phyloP scores from a whole-genome alignment of 169 alveolate species.

The Eimeria necatrix region DNA sequence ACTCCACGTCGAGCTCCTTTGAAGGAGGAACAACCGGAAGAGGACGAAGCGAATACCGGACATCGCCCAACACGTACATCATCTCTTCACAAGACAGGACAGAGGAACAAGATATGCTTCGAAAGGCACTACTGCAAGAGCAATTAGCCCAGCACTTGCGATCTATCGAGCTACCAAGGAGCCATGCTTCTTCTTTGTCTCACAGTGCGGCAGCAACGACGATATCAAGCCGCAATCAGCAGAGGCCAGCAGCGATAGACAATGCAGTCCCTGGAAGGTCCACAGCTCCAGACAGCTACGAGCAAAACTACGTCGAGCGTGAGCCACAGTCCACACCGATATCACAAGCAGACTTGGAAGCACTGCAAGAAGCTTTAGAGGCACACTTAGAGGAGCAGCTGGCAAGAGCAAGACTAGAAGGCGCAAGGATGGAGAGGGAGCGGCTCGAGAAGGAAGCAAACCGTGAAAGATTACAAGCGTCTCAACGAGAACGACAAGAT shows the following conservation, averaged over 20 bases:
- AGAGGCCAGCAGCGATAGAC: background rate
- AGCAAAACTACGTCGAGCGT: background rate
- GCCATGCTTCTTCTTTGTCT: background rate
- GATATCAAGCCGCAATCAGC: background rate
- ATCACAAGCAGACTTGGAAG: background rate
- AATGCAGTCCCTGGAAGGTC: too few relatives aligned
- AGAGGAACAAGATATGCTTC: background rate
- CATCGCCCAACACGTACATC: background rate
- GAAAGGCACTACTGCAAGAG: background rate
- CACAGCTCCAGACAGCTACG: background rate
- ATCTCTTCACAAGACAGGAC: background rate
- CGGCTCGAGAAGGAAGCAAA: background rate
- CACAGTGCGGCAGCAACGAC: background rate
- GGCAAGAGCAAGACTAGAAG: constrained; percentile 26
- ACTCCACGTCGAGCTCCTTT: too few relatives aligned
- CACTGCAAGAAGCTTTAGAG: constrained; percentile 31
- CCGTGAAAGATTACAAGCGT: background rate
- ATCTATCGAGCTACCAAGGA: background rate
- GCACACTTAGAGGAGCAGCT: constrained; percentile 43
- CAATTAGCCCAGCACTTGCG: background rate
- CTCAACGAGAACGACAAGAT: background rate
- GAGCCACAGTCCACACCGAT: background rate
- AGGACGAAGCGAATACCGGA: too few relatives aligned
- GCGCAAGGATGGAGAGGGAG: constrained; percentile 52
- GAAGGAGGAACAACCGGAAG: too few relatives aligned